phyloP scores from a whole-genome alignment of 306 rosid species.

The Castanea crenata region DNA sequence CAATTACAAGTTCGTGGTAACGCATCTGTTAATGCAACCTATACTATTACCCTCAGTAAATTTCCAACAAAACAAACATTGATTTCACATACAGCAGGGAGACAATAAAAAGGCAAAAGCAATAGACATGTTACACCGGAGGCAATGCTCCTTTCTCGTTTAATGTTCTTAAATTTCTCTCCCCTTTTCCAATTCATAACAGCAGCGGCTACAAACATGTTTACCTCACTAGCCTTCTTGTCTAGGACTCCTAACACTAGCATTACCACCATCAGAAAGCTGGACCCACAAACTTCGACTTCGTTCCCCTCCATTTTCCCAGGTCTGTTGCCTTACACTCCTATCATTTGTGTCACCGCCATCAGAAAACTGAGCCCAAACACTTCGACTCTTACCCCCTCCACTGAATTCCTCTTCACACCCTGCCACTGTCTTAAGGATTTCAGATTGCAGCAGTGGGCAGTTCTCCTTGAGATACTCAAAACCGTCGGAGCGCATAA shows the following conservation, averaged over 20 bases:
- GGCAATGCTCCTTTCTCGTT: neutral
- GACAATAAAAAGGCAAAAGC: neutral
- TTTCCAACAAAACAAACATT: neutral
- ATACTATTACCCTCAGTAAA: neutral
- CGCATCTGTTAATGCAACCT: neutral
- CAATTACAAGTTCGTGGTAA: neutral
- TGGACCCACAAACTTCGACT: slow-evolving; percentile 71
- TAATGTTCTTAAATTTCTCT: no score
- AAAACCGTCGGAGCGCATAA: slow-evolving; percentile 93
- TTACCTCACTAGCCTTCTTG: slow-evolving; percentile 55
- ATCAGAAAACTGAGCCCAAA: slow-evolving; percentile 95
- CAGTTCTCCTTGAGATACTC: slow-evolving; percentile 88
- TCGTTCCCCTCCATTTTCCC: slow-evolving; percentile 78
- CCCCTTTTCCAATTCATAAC: neutral
- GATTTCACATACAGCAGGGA: neutral
- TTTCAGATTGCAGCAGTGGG: slow-evolving; percentile 89
- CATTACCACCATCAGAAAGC: slow-evolving; percentile 72
- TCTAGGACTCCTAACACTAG: slow-evolving; percentile 64
- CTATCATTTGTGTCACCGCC: slow-evolving; percentile 86
- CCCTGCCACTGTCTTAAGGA: slow-evolving; percentile 90
- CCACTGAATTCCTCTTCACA: slow-evolving; percentile 85
- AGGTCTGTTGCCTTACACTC: slow-evolving; percentile 78
- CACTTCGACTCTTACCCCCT: slow-evolving; percentile 82
- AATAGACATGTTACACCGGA: neutral
- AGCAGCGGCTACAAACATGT: neutral